These are phyloP conservation scores for Calonectria honghensis DNA, from an alignment of 2,329 filamentous ascomycete species.

Conservation along the genomic window DNA sequence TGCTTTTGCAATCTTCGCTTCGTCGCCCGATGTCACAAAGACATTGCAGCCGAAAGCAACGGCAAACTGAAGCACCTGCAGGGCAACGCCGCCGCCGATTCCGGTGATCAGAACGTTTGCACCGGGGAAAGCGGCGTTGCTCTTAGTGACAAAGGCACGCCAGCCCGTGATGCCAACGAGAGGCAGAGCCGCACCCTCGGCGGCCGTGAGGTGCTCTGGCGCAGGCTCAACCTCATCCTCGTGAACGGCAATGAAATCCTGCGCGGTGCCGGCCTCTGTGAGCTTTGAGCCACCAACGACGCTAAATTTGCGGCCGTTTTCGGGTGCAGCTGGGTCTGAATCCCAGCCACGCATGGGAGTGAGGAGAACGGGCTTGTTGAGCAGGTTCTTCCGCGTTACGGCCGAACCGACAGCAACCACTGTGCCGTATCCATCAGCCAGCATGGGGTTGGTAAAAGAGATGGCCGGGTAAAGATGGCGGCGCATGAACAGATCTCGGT, in stretches of 20 bases:
- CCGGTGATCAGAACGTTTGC: conserved; percentile 90
- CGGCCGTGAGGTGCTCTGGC: conserved; percentile 81
- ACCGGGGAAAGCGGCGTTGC: conserved; percentile 76
- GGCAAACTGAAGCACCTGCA: conserved; percentile 88
- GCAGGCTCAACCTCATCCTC: conserved; percentile 84
- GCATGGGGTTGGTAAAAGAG: conserved; percentile 84
- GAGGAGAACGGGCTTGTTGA: conserved; percentile 83
- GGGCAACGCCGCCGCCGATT: conserved; percentile 93
- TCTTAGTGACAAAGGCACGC: conserved; percentile 89
- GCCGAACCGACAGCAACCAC: conserved; percentile 79
- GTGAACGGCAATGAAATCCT: conserved; percentile 82
- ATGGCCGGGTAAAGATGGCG: conserved; percentile 93
- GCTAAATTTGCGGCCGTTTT: conserved; percentile 74
- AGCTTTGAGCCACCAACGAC: conserved; percentile 82
- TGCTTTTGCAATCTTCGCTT: conserved; percentile 85
- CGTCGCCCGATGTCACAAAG: conserved; percentile 86
- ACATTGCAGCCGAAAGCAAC: conserved; percentile 84
- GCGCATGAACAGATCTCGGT: conserved; percentile 95
- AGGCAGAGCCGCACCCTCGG: conserved; percentile 89
- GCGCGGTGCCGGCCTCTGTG: conserved; percentile 79
- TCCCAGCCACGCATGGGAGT: conserved; percentile 88
- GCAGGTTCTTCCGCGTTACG: conserved; percentile 62
- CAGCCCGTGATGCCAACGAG: conserved; percentile 91
- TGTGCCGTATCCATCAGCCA: conserved; percentile 87
- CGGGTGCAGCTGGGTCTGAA: conserved; percentile 82